Base-by-base conservation (phyloP, 257 asterid genomes). In the Penstemon eatonii region DNA sequence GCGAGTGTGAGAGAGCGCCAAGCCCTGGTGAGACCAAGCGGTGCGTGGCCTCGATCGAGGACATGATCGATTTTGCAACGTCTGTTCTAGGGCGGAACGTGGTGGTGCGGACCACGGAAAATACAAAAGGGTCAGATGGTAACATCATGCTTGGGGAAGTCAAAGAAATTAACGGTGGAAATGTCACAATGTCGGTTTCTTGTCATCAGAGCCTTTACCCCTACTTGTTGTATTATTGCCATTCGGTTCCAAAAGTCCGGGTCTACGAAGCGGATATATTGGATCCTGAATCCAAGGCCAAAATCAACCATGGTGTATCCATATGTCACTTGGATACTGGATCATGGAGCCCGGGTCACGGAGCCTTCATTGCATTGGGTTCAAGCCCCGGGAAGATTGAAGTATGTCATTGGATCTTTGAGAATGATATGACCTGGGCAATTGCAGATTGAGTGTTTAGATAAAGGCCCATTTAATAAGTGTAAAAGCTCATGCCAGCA, bases 381-480 rank as follows among this genome's bases (percentile, higher is more conserved):
- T 88, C 91, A 3, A 68, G 72, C n/a, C 96, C 98, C 3, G 97
- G 98, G 9, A 79, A 85, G 70, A 89, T 84, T 0, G 98, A 92
- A 73, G 98, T 92, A 0, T 92, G 98, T 78, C 98, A 92, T 39
- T 92, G 96, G 96, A 92, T 92, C 65, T 92, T 87, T 36, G 88
- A 92, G 81, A 85, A 86, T 10, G 98, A 92, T 72, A 81, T 92
- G 90, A 89, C 89, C 56, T 92, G 98, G 98, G 70, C 94, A 1
- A 67, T 37, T 7, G 90, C 90, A 0, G 92, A 84, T 74, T 82
- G 67, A 79, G 7, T 13, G 8, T 36, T 13, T 18, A 63, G 61
- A 3, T 47, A 61, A 62, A 67, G 52, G 13, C 47, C 36, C n/a
- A 46, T 60, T 60, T 52, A 19, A n/a, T 57, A 15, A 63, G 38